A percentile compares a stretch with the other conserved stretches of the same genome.
These are phyloP conservation scores for Allium sativum DNA, from an alignment of 106 monocot species.

Conservation along the genomic window DNA sequence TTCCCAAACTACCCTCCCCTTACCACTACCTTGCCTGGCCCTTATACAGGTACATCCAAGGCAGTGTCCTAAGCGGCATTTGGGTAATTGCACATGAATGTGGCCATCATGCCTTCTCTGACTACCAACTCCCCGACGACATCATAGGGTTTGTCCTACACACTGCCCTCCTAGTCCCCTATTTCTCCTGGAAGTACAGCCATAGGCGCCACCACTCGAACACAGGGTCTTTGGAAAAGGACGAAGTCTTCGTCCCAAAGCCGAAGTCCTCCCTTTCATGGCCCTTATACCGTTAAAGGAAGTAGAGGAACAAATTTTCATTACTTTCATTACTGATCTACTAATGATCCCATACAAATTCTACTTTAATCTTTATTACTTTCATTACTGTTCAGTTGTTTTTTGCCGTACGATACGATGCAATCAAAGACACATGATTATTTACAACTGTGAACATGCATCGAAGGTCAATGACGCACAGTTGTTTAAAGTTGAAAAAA, in stretches of 20 bases:
- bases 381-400: too few relatives aligned
- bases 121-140: constrained; percentile 52
- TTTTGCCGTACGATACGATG: too few relatives aligned
- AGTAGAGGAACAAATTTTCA: too few relatives aligned
- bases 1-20: constrained; percentile 42
- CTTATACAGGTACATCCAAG: constrained; percentile 64
- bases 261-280: constrained; percentile 31
- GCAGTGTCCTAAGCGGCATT: constrained; percentile 55
- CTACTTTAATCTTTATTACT: too few relatives aligned
- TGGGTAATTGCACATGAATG: constrained; percentile 97
- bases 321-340: too few relatives aligned
- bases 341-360: too few relatives aligned
- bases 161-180: constrained; percentile 76
- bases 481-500: too few relatives aligned
- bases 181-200: constrained; percentile 91
- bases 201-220: constrained; percentile 93
- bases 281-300: too few relatives aligned
- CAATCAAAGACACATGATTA: too few relatives aligned
- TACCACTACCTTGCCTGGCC: constrained; percentile 53
- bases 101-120: constrained; percentile 88
- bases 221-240: constrained; percentile 66
- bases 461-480: too few relatives aligned
- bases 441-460: too few relatives aligned
- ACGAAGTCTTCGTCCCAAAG: constrained; percentile 90
- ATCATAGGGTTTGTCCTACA: constrained; percentile 64